These are phyloP conservation scores for Venturia asperata DNA, from an alignment of 2,329 filamentous ascomycete genomes.

Conservation along the genomic window DNA sequence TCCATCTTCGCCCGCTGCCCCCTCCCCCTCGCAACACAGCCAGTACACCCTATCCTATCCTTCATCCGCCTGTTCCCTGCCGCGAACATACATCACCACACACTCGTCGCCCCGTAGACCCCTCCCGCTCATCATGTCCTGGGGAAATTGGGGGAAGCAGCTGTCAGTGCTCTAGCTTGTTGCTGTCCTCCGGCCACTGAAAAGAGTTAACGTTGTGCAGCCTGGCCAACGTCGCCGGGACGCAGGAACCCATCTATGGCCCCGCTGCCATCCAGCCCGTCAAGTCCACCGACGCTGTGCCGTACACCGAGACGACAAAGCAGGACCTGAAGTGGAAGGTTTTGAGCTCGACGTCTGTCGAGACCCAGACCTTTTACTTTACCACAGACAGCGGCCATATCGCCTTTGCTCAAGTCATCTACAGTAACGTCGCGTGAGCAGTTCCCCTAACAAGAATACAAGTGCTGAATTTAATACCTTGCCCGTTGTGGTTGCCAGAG, in stretches of 20 bases:
- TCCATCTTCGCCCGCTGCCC: too few species aligned
- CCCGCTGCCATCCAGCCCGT: conserved; percentile 81
- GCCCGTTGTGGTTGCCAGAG: conserved; percentile 46
- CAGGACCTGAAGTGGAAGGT: conserved; percentile 76
- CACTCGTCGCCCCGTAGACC: neutral
- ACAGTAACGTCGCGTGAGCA: conserved; percentile 67
- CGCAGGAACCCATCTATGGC: conserved; percentile 93
- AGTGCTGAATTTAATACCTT: conserved; percentile 22
- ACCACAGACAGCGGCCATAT: conserved; percentile 69
- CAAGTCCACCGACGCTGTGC: conserved; percentile 66
- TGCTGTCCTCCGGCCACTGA: conserved; percentile 19
- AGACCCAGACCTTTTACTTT: conserved; percentile 93
- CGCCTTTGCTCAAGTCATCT: conserved; percentile 83
- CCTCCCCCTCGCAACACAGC: too few species aligned
- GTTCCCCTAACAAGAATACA: conserved; percentile 21
- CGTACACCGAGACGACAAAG: conserved; percentile 71
- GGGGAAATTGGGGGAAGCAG: conserved; percentile 94
- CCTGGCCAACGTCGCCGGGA: conserved; percentile 76
- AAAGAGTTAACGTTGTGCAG: conserved; percentile 29
- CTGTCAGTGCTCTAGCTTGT: conserved; percentile 51
- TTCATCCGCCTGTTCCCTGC: neutral
- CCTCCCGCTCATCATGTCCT: neutral
- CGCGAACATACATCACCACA: neutral
- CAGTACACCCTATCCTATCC: too few species aligned
- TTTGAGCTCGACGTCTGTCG: conserved; percentile 79